Conservation (phyloP, 2,329 filamentous ascomycete species). For the Thelonectria rubi region DNA sequence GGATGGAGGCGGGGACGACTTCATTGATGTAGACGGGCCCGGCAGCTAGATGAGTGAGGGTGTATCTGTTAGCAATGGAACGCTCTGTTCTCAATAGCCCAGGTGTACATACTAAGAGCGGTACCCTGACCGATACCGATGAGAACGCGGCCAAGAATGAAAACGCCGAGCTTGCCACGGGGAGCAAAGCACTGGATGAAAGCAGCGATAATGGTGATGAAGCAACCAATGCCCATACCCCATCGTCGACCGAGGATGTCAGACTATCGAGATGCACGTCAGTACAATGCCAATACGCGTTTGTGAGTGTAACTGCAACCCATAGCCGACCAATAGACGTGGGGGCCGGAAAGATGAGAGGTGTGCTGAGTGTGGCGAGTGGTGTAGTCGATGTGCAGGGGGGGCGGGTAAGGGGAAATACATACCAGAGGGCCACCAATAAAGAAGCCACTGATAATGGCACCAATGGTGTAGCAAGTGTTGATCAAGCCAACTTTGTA, state of each 20-base stretch:
- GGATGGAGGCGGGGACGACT: slow-evolving; percentile 69
- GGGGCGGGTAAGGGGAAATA: slow-evolving; percentile 2
- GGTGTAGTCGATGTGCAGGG: background rate
- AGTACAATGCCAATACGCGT: slow-evolving; percentile 13
- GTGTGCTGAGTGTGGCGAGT: slow-evolving; percentile 12
- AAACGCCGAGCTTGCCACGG: slow-evolving; percentile 67
- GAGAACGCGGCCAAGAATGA: slow-evolving; percentile 73
- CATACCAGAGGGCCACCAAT: slow-evolving; percentile 67
- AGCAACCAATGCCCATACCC: slow-evolving; percentile 72
- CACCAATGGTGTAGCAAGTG: slow-evolving; percentile 75
- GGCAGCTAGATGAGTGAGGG: slow-evolving; percentile 59
- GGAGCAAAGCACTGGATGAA: slow-evolving; percentile 75
- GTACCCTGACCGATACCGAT: slow-evolving; percentile 77
- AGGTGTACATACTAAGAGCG: slow-evolving; percentile 57
- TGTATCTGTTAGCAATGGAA: slow-evolving; percentile 14
- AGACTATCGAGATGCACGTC: slow-evolving; percentile 46
- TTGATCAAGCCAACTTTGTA: slow-evolving; percentile 65
- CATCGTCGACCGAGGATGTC: slow-evolving; percentile 69
- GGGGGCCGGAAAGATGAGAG: slow-evolving; percentile 1
- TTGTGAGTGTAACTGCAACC: slow-evolving; percentile 21
- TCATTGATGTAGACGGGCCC: slow-evolving; percentile 78
- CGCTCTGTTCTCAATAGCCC: background rate
- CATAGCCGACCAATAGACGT: background rate
- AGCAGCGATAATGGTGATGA: slow-evolving; percentile 72
- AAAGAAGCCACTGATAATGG: slow-evolving; percentile 76